phyloP scores from a whole-genome alignment of 306 rosid species.

The Quercus aquifolioides region DNA sequence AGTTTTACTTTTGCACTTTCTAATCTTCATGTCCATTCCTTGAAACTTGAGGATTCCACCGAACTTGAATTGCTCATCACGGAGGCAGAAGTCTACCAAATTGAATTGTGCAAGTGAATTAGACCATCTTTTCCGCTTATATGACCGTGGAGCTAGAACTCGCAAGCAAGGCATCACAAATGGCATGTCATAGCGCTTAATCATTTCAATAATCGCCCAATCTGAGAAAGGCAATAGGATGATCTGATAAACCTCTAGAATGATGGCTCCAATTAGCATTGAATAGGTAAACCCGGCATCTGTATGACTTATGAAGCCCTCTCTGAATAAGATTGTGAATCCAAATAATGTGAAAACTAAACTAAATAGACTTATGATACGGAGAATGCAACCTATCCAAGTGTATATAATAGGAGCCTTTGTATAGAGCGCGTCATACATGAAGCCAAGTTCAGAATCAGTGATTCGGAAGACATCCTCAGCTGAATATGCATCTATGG shows the following conservation, averaged over 20 bases:
- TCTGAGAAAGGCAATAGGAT: slow-evolving; percentile 49
- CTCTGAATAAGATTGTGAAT: slow-evolving; percentile 25
- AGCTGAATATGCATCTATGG: slow-evolving; percentile 25
- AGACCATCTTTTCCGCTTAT: slow-evolving; percentile 63
- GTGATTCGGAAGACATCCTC: slow-evolving; percentile 47
- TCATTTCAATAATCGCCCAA: slow-evolving; percentile 55
- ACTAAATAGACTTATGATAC: slow-evolving; percentile 37
- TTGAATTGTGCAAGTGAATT: slow-evolving; percentile 57
- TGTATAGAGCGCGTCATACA: slow-evolving; percentile 69
- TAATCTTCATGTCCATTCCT: slow-evolving; percentile 31
- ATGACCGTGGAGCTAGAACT: slow-evolving; percentile 34
- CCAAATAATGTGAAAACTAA: slow-evolving; percentile 34
- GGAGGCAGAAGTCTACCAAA: slow-evolving; percentile 47
- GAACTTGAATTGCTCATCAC: slow-evolving; percentile 35
- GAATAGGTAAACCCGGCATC: slow-evolving; percentile 34
- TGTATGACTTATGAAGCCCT: slow-evolving; percentile 11
- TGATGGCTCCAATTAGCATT: slow-evolving; percentile 40
- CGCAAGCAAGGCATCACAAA: slow-evolving; percentile 32
- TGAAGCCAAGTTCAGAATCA: slow-evolving; percentile 59
- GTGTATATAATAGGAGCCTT: slow-evolving; percentile 59
- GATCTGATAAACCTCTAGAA: slow-evolving; percentile 60
- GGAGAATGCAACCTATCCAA: slow-evolving; percentile 44
- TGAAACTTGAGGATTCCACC: slow-evolving; percentile 27
- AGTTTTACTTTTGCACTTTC: slow-evolving; percentile 20
- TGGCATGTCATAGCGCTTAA: slow-evolving; percentile 37